Evolutionary conservation across 1,139 yeast genomes (phyloP).

Genomic region (Yamadazyma atlantica): DNA sequence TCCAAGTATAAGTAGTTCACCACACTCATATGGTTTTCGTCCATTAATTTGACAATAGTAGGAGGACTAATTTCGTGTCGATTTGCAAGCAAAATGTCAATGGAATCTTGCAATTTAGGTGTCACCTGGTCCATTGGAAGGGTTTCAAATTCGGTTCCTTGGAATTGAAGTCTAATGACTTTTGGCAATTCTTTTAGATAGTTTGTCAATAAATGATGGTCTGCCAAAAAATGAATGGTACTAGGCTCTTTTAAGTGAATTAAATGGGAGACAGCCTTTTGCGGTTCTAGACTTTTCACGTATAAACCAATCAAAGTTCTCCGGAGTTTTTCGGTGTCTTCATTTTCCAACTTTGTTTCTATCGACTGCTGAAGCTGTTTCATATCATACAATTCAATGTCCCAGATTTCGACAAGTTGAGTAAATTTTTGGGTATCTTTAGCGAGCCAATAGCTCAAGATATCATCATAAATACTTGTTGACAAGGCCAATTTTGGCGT

Average conservation of each 20-base stretch:
- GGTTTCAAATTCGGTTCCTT: conserved; percentile 25
- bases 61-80: conserved; percentile 63
- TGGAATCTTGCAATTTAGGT: conserved; percentile 39
- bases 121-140: conserved; percentile 46
- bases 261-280: conserved; percentile 64
- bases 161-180: conserved; percentile 49
- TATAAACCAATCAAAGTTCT: conserved; percentile 57
- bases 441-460: conserved; percentile 52
- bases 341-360: conserved; percentile 40
- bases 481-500: conserved; percentile 37
- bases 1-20: conserved; percentile 64
- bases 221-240: conserved; percentile 57
- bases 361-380: conserved; percentile 44
- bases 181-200: conserved; percentile 52
- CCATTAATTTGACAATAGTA: conserved; percentile 48
- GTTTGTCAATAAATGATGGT: conserved; percentile 58
- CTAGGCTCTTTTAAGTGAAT: conserved; percentile 52
- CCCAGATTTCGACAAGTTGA: conserved; percentile 57
- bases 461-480: conserved; percentile 45
- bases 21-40: conserved; percentile 43
- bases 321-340: conserved; percentile 33
- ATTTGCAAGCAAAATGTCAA: conserved; percentile 59
- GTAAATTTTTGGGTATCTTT: conserved; percentile 32
- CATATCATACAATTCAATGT: conserved; percentile 51
- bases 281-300: conserved; percentile 56